Conservation (phyloP, 106 monocot genomes). For the Iris macrosiphon region DNA sequence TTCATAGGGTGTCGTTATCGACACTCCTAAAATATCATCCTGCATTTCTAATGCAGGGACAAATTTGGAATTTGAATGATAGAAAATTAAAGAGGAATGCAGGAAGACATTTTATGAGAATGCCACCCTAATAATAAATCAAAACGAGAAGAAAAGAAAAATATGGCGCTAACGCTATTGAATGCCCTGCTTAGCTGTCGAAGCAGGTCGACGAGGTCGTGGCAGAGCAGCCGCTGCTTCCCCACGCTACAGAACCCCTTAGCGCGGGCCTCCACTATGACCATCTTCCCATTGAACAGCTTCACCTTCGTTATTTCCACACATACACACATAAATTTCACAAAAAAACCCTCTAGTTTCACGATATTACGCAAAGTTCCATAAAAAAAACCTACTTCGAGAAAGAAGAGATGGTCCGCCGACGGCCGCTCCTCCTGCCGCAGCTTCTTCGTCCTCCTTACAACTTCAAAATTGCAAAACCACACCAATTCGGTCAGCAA, state of each 20-base stretch:
- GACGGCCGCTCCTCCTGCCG: slow-evolving; percentile 56
- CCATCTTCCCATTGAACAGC: slow-evolving; percentile 83
- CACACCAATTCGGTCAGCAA: neutral
- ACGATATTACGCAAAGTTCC: neutral
- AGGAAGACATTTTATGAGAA: too few species aligned
- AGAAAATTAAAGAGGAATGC: too few species aligned
- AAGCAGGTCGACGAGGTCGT: slow-evolving; percentile 83
- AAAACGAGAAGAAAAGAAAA: too few species aligned
- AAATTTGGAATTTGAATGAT: too few species aligned
- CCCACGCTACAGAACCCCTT: slow-evolving; percentile 86
- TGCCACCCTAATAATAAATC: too few species aligned
- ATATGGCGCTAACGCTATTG: slow-evolving; percentile 68
- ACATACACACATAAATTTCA: neutral
- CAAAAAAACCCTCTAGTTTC: neutral
- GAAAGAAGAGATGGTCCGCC: slow-evolving; percentile 80
- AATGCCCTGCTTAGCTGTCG: slow-evolving; percentile 85
- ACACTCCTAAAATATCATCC: too few species aligned
- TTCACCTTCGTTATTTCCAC: slow-evolving; percentile 57
- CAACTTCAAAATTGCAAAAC: slow-evolving; percentile 33
- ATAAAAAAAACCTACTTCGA: slow-evolving; percentile 44
- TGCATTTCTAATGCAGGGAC: too few species aligned
- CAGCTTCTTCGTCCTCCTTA: slow-evolving; percentile 50
- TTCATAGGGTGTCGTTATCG: too few species aligned
- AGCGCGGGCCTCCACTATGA: slow-evolving; percentile 63
- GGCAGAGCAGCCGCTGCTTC: slow-evolving; percentile 82